These are phyloP conservation scores for Cyberlindnera samutprakarnensis DNA, from an alignment of 805 yeast genomes.

Conservation along the genomic window DNA sequence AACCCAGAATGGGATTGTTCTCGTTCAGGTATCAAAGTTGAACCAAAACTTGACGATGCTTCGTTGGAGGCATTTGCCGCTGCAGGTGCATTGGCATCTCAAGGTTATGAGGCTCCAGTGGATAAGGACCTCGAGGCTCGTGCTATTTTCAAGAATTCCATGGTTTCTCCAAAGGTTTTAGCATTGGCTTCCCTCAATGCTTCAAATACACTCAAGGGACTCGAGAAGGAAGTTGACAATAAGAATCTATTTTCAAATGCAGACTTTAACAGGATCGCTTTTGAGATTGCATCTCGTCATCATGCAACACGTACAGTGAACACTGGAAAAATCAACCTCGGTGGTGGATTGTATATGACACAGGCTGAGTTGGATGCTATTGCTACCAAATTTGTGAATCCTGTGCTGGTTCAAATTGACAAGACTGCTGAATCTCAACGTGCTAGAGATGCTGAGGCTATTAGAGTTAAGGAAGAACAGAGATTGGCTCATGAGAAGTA, in stretches of 20 bases:
- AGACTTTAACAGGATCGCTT: conserved; percentile 63
- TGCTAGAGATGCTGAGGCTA: conserved; percentile 39
- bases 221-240: conserved; percentile 35
- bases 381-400: conserved; percentile 75
- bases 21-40: conserved; percentile 35
- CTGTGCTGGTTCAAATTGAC: conserved; percentile 70
- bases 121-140: conserved; percentile 38
- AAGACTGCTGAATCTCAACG: conserved; percentile 67
- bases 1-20: conserved; percentile 22
- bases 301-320: conserved; percentile 44
- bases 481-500: conserved; percentile 32
- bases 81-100: conserved; percentile 49
- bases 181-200: conserved; percentile 48
- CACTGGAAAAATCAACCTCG: conserved; percentile 61
- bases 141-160: conserved; percentile 24
- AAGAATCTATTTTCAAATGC: conserved; percentile 36
- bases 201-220: conserved; percentile 28
- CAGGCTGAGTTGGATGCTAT: conserved; percentile 69
- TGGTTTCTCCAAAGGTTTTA: conserved; percentile 36
- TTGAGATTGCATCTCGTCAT: conserved; percentile 67
- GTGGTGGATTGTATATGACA: conserved; percentile 80
- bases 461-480: conserved; percentile 28
- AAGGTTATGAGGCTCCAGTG: conserved; percentile 31
- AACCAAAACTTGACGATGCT: conserved; percentile 32
- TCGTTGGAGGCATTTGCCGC: conserved; percentile 42